Evolutionary conservation across 176 grass and related monocot genomes (phyloP), one percentile per base, ranked within the genome.

Genomic region (Aegilops tauschii): DNA sequence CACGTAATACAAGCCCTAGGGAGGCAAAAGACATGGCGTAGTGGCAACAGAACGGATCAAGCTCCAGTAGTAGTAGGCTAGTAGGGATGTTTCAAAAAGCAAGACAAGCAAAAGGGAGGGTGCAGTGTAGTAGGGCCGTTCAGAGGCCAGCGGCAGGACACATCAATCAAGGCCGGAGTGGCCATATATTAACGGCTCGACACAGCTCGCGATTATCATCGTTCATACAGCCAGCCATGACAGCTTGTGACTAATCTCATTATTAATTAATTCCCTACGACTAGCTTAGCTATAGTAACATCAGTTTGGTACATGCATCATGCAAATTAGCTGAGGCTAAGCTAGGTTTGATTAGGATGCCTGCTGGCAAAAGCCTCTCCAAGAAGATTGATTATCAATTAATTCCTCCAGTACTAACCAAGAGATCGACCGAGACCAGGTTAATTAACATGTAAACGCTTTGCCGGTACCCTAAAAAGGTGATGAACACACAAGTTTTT

Each of bases 141-240:
- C 21, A 28, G 83, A 77, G 83, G 88, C 78, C 71, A 59, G 16
- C 50, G 11, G 21, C 21, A 27, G 78, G 61, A 36, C 78, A 82
- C 88, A 25, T 25, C 23, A 25, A 82, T 90, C 63, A n/a, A 0
- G 79, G 70, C 32, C 16, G 10, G 17, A 16, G 7, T 14, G 40
- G 65, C 84, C 73, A 90, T 25, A 25, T 25, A 25, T 78, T 79
- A 54, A 44, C 65, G 4, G 7, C 2, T 54, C 80, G 84, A 86
- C 84, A 90, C 89, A 73, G 10, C 25, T 12, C 27, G 17, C 37
- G 13, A 84, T 79, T 84, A 82, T n/a, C 71, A 83, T 87, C 79
- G 61, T 31, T 87, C 86, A 69, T 87, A 87, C 47, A 50, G 3
- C 47, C 77, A 76, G 17, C 44, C 42, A 21, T 87, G 78, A 82